Evolutionary conservation across 2,329 filamentous ascomycete genomes (phyloP).

Genomic region (Lasiodiplodia sp.): DNA sequence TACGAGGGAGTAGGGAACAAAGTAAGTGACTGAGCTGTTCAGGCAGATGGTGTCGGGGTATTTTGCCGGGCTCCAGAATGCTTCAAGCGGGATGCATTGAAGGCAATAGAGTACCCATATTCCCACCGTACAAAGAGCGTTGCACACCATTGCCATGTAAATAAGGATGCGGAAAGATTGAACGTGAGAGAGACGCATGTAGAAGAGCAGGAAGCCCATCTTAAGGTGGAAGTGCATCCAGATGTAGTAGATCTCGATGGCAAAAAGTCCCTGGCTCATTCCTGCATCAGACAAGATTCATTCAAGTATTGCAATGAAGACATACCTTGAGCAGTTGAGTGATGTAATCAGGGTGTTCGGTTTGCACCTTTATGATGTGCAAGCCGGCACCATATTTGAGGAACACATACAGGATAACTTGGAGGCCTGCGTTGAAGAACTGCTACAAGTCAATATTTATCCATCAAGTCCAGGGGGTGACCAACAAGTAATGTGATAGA

Average conservation of each 20-base stretch:
- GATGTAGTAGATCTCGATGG: slow-evolving; percentile 44
- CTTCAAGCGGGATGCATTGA: slow-evolving; percentile 43
- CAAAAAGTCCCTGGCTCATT: slow-evolving; percentile 37
- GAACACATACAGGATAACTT: slow-evolving; percentile 37
- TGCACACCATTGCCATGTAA: slow-evolving; percentile 38
- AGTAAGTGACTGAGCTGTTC: slow-evolving; percentile 38
- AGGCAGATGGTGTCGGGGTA: slow-evolving; percentile 39
- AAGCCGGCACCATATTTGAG: slow-evolving; percentile 34
- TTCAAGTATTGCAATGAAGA: neutral
- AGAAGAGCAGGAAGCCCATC: slow-evolving; percentile 46
- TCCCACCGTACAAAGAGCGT: slow-evolving; percentile 38
- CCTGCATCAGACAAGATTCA: accelerated
- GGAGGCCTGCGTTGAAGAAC: slow-evolving; percentile 34
- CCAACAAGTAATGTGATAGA: slow-evolving; percentile 34
- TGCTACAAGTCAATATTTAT: neutral
- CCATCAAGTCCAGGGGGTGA: neutral
- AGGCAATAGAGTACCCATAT: slow-evolving; percentile 42
- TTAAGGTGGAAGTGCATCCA: slow-evolving; percentile 44
- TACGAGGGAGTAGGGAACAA: slow-evolving; percentile 40
- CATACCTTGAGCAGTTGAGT: neutral
- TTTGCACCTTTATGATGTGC: neutral
- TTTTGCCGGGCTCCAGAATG: slow-evolving; percentile 38
- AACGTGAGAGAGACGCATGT: slow-evolving; percentile 40
- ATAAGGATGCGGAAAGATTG: slow-evolving; percentile 38
- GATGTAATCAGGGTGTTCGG: neutral